Conservation (phyloP, 192 early-diverging fungal species). For the Podila clonocystis region DNA sequence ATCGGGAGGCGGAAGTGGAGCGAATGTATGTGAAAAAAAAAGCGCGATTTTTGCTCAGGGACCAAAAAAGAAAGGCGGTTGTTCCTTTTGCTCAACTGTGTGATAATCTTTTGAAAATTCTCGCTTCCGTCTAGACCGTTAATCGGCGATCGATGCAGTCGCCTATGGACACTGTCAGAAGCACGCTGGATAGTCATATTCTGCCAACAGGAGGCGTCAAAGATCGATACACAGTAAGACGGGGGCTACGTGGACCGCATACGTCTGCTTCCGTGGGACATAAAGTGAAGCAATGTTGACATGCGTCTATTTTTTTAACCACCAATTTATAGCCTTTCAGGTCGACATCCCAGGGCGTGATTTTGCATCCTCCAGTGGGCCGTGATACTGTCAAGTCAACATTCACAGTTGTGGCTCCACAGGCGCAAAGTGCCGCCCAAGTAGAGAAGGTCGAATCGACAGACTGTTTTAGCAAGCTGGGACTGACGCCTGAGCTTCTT, state of each 20-base stretch:
- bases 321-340: constrained; percentile 9
- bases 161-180: constrained; percentile 11
- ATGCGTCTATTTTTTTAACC: not conserved
- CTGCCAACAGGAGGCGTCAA: constrained; percentile 9
- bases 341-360: constrained; percentile 15
- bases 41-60: not conserved
- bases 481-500: constrained; percentile 30
- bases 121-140: not conserved
- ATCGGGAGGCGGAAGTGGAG: not conserved
- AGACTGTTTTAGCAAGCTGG: constrained; percentile 47
- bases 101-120: not conserved
- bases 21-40: not conserved
- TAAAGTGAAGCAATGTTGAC: not conserved
- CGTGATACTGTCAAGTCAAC: constrained; percentile 33
- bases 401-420: constrained; percentile 5
- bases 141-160: constrained; percentile 29
- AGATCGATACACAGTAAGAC: constrained; percentile 35
- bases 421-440: constrained; percentile 10
- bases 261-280: not conserved
- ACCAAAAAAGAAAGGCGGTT: not conserved
- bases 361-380: constrained; percentile 18
- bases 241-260: not conserved
- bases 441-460: constrained; percentile 31
- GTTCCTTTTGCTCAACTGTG: not conserved
- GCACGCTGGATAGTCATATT: constrained; percentile 3